Evolutionary conservation across 306 rosid species (phyloP), one percentile per base, ranked within the genome.

Genomic region (Quercus rubra): DNA sequence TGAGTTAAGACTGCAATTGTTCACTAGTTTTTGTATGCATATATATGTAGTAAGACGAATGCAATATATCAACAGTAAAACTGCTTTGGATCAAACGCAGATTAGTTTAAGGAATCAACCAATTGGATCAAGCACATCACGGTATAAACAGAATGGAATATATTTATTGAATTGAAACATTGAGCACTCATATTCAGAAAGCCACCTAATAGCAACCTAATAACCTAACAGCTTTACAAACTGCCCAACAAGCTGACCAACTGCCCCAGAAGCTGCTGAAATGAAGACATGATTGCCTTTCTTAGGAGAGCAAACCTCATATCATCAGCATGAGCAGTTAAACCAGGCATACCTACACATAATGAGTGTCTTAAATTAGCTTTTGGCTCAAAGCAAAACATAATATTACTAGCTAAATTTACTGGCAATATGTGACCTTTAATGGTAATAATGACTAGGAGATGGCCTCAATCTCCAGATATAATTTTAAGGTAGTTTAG

Each of bases 161-260:
- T 7, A 43, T 43, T 43, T 7, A 43, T 43, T 43, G 51, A 43
- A 43, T 43, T 43, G 51, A 43, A 43, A 43, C 51, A 43, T 43
- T 10, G 13, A n/a, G 21, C 62, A 56, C 25, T 56, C 11, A 18
- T 3, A n/a, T 17, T n/a, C 62, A 56, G 25, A 10, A 20, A 30
- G 67, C 20, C 58, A 81, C 88, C 85, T 81, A 21, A 21, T 0
- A 21, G 75, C 88, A 62, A 85, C 83, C 71, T 85, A 62, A 64
- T 85, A 85, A 70, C 88, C 88, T 46, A 21, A 3, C 69, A 85
- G 28, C 58, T 85, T 85, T 9, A 85, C 85, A 19, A 85, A 81
- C 58, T 81, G 85, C 13, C 85, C 85, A 70, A 85, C 85, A 17
- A 85, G 83, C 18, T 85, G 85, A 54, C 88, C 85, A 69, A 85